These are phyloP conservation scores for Trichoderma afroharzianum DNA, from an alignment of 2,329 filamentous ascomycete genomes.

Conservation along the genomic window DNA sequence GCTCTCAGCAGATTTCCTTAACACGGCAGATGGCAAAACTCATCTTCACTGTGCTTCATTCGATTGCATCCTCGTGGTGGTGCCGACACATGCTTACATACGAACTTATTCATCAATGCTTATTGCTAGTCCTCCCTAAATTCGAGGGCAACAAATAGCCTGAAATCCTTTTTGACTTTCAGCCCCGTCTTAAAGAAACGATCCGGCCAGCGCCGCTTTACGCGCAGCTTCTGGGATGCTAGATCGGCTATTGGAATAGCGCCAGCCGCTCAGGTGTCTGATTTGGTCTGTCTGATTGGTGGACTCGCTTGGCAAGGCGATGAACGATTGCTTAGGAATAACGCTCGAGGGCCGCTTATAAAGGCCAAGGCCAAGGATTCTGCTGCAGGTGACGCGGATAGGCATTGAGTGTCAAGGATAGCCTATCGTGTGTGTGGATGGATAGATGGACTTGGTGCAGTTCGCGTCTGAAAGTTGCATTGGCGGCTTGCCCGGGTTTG, in stretches of 20 bases:
- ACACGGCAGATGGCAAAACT: not conserved
- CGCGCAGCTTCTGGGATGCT: not conserved
- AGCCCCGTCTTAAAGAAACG: not conserved
- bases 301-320: not conserved
- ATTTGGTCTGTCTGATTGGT: not conserved
- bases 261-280: not conserved
- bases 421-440: not conserved
- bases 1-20: not conserved
- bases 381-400: not conserved
- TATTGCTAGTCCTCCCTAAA: not conserved
- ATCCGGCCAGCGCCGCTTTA: conserved; percentile 6
- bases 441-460: not conserved
- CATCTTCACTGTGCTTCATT: not conserved
- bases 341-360: not conserved
- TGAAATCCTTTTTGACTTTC: not conserved
- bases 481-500: conserved; percentile 4
- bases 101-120: not conserved
- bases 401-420: not conserved
- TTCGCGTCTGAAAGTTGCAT: not conserved
- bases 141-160: not conserved
- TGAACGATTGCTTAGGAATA: not conserved
- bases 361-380: not conserved
- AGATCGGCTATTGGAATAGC: not conserved
- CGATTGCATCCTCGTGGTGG: not conserved
- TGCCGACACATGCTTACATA: not conserved